phyloP scores from a whole-genome alignment of 1,284 basidiomycete species.

The Clitocybe nebularis region DNA sequence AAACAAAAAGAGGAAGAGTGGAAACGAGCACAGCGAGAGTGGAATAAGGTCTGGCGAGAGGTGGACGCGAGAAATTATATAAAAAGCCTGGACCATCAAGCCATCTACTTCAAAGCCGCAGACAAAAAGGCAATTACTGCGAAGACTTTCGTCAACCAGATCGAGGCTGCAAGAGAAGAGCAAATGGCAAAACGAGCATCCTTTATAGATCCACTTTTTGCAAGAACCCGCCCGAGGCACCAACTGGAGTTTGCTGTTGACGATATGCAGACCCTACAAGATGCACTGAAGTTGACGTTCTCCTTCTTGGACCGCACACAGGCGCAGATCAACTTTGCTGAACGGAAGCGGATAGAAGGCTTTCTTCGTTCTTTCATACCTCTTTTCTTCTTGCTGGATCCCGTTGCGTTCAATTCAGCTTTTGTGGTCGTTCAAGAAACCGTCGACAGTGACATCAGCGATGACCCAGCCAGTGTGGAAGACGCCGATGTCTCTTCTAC shows the following conservation, averaged over 20 bases:
- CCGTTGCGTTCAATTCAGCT: slow-evolving; percentile 66
- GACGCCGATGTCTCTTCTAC: slow-evolving; percentile 47
- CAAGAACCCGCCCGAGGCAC: slow-evolving; percentile 66
- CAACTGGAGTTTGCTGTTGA: slow-evolving; percentile 82
- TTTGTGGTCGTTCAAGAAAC: slow-evolving; percentile 49
- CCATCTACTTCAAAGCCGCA: slow-evolving; percentile 83
- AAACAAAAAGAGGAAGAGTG: slow-evolving; percentile 99
- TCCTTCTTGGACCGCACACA: slow-evolving; percentile 90
- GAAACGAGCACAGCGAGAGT: slow-evolving; percentile 98
- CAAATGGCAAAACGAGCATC: slow-evolving; percentile 78
- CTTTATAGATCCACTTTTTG: slow-evolving; percentile 73
- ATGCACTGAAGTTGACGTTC: slow-evolving; percentile 84
- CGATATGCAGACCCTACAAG: slow-evolving; percentile 78
- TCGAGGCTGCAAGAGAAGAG: slow-evolving; percentile 86
- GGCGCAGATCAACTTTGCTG: slow-evolving; percentile 65
- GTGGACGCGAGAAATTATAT: slow-evolving; percentile 92
- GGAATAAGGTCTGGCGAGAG: slow-evolving; percentile 99
- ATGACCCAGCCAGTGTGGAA: slow-evolving; percentile 45
- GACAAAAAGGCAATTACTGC: slow-evolving; percentile 90
- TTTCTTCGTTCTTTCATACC: slow-evolving; percentile 81
- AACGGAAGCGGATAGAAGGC: slow-evolving; percentile 80
- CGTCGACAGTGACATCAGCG: slow-evolving; percentile 50
- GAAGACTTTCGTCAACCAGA: slow-evolving; percentile 85
- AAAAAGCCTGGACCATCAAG: slow-evolving; percentile 93
- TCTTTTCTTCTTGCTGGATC: slow-evolving; percentile 69